Base-by-base conservation (phyloP, 1,139 yeast genomes). In the Candida glucosophila region DNA sequence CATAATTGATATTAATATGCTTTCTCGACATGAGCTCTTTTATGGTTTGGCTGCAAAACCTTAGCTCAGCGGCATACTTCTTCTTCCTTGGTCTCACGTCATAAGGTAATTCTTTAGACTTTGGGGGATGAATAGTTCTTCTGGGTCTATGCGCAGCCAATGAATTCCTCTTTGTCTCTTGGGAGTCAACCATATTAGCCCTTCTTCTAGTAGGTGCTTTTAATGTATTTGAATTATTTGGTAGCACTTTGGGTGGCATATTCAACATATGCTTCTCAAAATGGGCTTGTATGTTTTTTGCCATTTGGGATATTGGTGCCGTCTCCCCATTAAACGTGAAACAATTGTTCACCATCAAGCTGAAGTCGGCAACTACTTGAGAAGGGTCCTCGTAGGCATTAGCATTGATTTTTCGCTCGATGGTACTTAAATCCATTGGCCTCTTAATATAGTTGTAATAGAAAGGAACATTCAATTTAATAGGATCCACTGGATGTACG, bases 41-140 rank as follows among this genome's bases (percentile, higher is more conserved):
- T 28, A 90, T 56, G 4, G 90, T 75, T 47, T 74, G 82, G 39
- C 75, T 80, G 47, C 95, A 83, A 55, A 79, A 92, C 44, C 90
- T 69, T 46, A 90, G 68, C 52, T 90, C 97, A 9, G 90, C 80
- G 23, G 92, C 94, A 51, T 67, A 77, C 62, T 85, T 90, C 70
- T 90, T 88, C 54, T 85, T 82, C 37, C 93, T 73, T 25, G 97
- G 98, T 48, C 92, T 74, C 22, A 72, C 73, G 45, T 85, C 95
- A 44, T 85, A 85, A 3, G 95, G 94, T 49, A 88, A 72, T 49
- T 90, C 97, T 48, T 85, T 85, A 11, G 95, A 82, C 45, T 82
- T 80, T 28, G 98, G 98, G 3, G 98, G 98, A 47, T 88, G 96
- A 26, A 90, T 85, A 42, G 86, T 93, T 40, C 99, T 74, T 57